Percentiles rank a stretch among this genome's conserved stretches.
These are phyloP conservation scores for Haematococcus lacustris DNA, from an alignment of 139 green algal genomes.

Conservation along the genomic window DNA sequence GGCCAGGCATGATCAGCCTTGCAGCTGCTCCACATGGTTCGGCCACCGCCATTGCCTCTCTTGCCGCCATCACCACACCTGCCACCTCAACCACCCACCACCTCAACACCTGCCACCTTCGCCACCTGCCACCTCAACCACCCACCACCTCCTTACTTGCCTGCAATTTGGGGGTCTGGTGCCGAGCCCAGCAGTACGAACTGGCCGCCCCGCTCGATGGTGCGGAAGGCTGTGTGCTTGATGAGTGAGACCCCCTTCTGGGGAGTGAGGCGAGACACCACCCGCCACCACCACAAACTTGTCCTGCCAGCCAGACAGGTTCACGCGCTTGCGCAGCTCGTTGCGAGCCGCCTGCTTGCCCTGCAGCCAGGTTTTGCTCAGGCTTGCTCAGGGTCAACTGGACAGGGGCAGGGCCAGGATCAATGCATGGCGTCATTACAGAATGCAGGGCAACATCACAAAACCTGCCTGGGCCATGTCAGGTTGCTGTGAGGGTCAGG, in stretches of 20 bases:
- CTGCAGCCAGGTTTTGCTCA: not conserved
- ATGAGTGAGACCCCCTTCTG: slow-evolving; percentile 98
- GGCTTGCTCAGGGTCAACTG: not conserved
- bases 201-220: slow-evolving; percentile 79
- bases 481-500: too few species aligned
- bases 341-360: slow-evolving; percentile 23
- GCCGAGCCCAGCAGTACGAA: slow-evolving; percentile 97
- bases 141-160: not conserved
- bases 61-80: too few species aligned
- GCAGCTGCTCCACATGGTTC: not conserved
- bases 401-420: not conserved
- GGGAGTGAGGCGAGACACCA: slow-evolving; percentile 69
- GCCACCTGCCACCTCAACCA: too few species aligned
- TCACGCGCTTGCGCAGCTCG: slow-evolving; percentile 56
- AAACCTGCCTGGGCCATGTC: not conserved
- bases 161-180: slow-evolving; percentile 71
- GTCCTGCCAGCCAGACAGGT: slow-evolving; percentile 52
- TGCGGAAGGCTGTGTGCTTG: slow-evolving; percentile 75
- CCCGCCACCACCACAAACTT: slow-evolving; percentile 52
- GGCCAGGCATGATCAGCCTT: not conserved
- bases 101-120: too few species aligned
- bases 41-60: too few species aligned
- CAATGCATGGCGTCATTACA: not conserved
- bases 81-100: too few species aligned
- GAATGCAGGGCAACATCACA: not conserved